Base-by-base conservation (phyloP, 176 grass and related monocot genomes). In the Puya raimondii region DNA sequence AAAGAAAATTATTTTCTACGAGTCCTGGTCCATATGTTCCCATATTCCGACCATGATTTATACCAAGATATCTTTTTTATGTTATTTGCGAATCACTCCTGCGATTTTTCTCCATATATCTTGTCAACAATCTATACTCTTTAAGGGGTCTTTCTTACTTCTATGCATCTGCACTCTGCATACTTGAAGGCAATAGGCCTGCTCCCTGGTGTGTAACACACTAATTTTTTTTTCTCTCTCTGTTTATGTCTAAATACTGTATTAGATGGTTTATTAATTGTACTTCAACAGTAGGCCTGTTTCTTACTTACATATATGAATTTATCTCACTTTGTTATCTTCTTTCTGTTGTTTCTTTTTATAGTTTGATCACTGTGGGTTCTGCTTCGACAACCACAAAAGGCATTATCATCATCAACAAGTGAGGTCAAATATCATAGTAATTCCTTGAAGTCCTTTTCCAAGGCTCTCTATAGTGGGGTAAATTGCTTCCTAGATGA, bases 351-450 rank as follows among this genome's bases (percentile, higher is more conserved):
- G 2, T 56, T 12, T 59, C 15, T 70, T 23, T 63, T 68, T 68
- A 52, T 65, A 77, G 74, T 67, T 78, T 59, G 42, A 50, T 70
- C 15, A 21, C 50, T 76, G 63, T 58, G 13, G 17, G 22, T 53
- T 33, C 51, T 42, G 33, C 33, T 42, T 4, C 0, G 33, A 7
- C 33, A 42, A 65, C 70, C 25, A 66, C 18, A 61, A 26, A 18
- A 74, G 67, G 12, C n/a, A 3, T 67, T 76, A 47, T 54, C 63
- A 18, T 61, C 47, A 70, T 21, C 56, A 79, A 23, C 77, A 78
- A 79, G 59, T 84, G 68, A 68, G 33, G 6, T 42, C 33, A 8
- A 42, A 42, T 42, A 42, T 42, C 33, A 8, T 42, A 42, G 15
- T 20, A 11, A 27, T 26, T 54, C 64, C 71, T 83, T 50, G 79